A percentile compares a stretch with the other conserved stretches of the same genome.
phyloP scores from a whole-genome alignment of 495 filamentous ascomycete species.

The Cryomyces minteri region DNA sequence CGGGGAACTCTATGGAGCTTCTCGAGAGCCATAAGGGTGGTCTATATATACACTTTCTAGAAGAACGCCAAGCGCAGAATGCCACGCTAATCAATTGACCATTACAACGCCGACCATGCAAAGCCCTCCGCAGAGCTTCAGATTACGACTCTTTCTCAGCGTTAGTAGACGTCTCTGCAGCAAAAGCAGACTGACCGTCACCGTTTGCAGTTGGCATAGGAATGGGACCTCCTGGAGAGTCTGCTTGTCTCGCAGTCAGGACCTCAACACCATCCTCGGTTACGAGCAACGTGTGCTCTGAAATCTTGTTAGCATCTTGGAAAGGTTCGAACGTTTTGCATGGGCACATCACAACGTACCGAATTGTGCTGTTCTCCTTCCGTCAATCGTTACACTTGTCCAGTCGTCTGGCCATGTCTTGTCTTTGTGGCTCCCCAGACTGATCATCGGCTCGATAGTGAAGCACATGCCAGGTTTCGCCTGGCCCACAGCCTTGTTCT shows the following conservation, averaged over 20 bases:
- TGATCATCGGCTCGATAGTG: conserved; percentile 28
- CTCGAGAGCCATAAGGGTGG: too few relatives aligned
- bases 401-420: conserved; percentile 29
- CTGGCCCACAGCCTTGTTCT: conserved; percentile 25
- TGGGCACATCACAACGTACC: conserved; percentile 11
- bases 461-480: conserved; percentile 26
- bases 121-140: too few relatives aligned
- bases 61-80: too few relatives aligned
- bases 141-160: too few relatives aligned
- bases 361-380: conserved; percentile 22
- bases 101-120: too few relatives aligned
- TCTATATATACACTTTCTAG: too few relatives aligned
- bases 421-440: conserved; percentile 20
- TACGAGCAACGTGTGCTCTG: conserved; percentile 85
- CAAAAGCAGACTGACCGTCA: background rate
- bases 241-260: conserved; percentile 61
- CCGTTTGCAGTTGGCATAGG: conserved; percentile 32
- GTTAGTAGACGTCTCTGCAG: too few relatives aligned
- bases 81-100: too few relatives aligned
- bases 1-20: too few relatives aligned
- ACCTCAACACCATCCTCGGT: conserved; percentile 90
- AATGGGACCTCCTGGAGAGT: conserved; percentile 73
- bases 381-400: conserved; percentile 25
- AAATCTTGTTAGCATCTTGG: background rate
- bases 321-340: background rate